Percentiles rank a stretch among this genome's conserved stretches.
These are phyloP conservation scores for Cichorium intybus DNA, from an alignment of 140 eudicot genomes.

Conservation along the genomic window DNA sequence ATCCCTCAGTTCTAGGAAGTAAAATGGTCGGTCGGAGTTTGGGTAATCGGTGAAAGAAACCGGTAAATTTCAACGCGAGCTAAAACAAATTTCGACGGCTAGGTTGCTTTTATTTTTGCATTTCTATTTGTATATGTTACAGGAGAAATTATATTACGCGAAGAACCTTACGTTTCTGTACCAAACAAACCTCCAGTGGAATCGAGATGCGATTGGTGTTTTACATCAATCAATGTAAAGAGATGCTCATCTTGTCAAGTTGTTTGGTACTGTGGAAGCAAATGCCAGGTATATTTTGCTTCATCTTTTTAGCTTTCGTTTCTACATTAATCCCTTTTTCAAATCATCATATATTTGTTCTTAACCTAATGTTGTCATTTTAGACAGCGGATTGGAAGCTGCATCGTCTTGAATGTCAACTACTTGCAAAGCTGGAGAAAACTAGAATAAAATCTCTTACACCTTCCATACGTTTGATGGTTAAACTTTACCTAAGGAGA, in stretches of 20 bases:
- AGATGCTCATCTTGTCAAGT: slow-evolving; percentile 87
- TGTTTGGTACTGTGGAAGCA: slow-evolving; percentile 83
- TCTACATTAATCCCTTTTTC: not conserved
- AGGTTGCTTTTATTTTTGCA: not conserved
- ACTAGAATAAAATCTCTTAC: slow-evolving; percentile 65
- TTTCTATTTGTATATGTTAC: not conserved
- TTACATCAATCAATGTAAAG: slow-evolving; percentile 56
- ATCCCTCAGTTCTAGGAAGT: not conserved
- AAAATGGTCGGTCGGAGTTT: not conserved
- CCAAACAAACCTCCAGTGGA: slow-evolving; percentile 53
- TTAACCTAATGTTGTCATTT: slow-evolving; percentile 13
- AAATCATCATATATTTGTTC: not conserved
- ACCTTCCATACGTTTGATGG: slow-evolving; percentile 84
- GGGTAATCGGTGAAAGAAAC: not conserved
- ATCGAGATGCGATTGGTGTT: slow-evolving; percentile 77
- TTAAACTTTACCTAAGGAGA: slow-evolving; percentile 59
- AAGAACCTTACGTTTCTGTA: slow-evolving; percentile 87
- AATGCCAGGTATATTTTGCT: slow-evolving; percentile 67
- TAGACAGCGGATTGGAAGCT: slow-evolving; percentile 94
- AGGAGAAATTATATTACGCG: slow-evolving; percentile 73
- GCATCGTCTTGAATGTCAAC: slow-evolving; percentile 77
- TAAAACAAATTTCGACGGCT: not conserved
- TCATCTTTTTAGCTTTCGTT: not conserved
- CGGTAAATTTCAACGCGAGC: not conserved
- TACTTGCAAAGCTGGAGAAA: slow-evolving; percentile 62